A percentile compares a stretch with the other conserved stretches of the same genome.
phyloP scores from a whole-genome alignment of 371 early-diverging fungal genomes.

The Mortierella sp. region DNA sequence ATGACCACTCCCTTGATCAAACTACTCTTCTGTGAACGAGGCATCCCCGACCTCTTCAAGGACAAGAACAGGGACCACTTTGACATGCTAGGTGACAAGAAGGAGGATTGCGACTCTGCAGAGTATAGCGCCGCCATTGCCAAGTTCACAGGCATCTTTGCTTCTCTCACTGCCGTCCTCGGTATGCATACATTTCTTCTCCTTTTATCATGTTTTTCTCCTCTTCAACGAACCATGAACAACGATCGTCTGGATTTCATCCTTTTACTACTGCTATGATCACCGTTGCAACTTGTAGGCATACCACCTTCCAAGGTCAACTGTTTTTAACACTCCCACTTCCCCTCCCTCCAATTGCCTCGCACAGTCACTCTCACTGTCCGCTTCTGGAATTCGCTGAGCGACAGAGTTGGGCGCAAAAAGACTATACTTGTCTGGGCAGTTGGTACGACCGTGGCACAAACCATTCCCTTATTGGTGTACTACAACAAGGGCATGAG shows the following conservation, averaged over 20 bases:
- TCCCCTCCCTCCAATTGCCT: not conserved
- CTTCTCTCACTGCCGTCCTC: conserved; percentile 7
- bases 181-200: conserved; percentile 11
- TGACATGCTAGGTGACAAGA: not conserved
- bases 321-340: not conserved
- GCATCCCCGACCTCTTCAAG: conserved; percentile 28
- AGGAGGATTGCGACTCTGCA: conserved; percentile 31
- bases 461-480: conserved; percentile 12
- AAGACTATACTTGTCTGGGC: conserved; percentile 21
- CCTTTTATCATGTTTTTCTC: not conserved
- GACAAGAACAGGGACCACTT: not conserved
- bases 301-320: not conserved
- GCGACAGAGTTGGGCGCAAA: conserved; percentile 40
- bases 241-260: not conserved
- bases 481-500: conserved; percentile 23
- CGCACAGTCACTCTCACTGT: conserved; percentile 26
- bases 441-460: not conserved
- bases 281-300: not conserved
- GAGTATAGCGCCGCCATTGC: conserved; percentile 49
- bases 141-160: conserved; percentile 32
- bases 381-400: conserved; percentile 35
- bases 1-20: conserved; percentile 23
- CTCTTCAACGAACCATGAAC: not conserved
- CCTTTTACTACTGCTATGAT: not conserved
- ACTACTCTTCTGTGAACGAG: conserved; percentile 42